phyloP scores from a whole-genome alignment of 495 filamentous ascomycete species.

The Pseudoneurospora amorphoporcata region DNA sequence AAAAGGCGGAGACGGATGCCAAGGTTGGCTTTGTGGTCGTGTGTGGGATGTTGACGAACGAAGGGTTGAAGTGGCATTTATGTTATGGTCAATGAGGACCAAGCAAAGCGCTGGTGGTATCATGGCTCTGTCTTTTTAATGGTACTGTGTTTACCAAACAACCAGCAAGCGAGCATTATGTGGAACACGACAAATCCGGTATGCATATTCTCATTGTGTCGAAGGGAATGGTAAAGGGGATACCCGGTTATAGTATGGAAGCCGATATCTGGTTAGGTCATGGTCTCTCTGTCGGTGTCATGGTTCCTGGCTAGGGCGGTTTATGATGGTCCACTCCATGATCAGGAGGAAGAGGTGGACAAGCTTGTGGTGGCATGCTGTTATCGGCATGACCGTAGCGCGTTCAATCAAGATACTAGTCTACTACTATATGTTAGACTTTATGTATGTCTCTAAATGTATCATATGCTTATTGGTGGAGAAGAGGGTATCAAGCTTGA shows the following conservation, averaged over 20 bases:
- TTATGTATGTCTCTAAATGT: neutral
- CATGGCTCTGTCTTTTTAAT: neutral
- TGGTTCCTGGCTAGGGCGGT: neutral
- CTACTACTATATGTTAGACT: neutral
- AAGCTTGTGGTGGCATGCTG: neutral
- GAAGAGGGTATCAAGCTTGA: neutral
- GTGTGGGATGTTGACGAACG: neutral
- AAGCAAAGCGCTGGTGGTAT: neutral
- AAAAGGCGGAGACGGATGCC: neutral
- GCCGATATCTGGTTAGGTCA: neutral
- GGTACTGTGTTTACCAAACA: neutral
- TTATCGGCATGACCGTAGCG: neutral
- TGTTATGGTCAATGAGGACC: neutral
- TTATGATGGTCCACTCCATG: neutral
- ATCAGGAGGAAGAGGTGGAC: neutral
- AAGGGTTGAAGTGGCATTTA: neutral
- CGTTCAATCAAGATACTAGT: neutral
- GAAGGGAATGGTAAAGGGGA: neutral
- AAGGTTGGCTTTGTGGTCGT: neutral
- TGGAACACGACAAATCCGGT: neutral
- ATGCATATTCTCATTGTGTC: neutral
- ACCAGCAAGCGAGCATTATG: neutral
- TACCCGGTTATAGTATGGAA: neutral
- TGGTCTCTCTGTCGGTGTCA: neutral
- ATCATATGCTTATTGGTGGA: neutral